Conservation (phyloP, 2,329 filamentous ascomycete genomes). For the Volutella citrinella region DNA sequence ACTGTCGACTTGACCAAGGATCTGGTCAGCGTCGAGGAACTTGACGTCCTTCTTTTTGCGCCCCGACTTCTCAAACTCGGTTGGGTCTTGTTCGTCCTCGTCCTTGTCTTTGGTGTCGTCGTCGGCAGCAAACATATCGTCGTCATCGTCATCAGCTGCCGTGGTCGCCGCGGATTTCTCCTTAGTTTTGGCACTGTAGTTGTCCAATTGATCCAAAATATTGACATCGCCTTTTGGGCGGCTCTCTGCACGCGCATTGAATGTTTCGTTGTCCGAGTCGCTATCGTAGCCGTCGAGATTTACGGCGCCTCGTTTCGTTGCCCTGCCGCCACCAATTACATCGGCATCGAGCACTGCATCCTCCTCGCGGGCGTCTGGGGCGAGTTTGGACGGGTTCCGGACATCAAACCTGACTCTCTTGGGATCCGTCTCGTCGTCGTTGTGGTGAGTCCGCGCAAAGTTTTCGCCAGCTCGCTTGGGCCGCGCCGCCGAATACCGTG, state of each 20-base stretch:
- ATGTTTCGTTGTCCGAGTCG: constrained; percentile 89
- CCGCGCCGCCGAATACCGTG: constrained; percentile 62
- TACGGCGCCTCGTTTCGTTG: constrained; percentile 87
- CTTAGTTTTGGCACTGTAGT: constrained; percentile 45
- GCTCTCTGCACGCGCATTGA: constrained; percentile 69
- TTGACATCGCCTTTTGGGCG: constrained; percentile 50
- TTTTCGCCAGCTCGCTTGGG: constrained; percentile 82
- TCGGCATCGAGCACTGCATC: constrained; percentile 82
- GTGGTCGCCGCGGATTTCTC: constrained; percentile 83
- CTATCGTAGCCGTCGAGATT: constrained; percentile 97
- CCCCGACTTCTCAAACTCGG: constrained; percentile 35
- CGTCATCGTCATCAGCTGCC: constrained; percentile 56
- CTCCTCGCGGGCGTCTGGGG: constrained; percentile 71
- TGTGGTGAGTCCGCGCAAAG: constrained; percentile 72
- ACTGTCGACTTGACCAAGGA: constrained; percentile 73
- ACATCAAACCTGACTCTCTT: constrained; percentile 93
- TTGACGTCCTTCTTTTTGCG: constrained; percentile 63
- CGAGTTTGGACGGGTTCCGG: constrained; percentile 89
- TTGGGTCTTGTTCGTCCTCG: constrained; percentile 28
- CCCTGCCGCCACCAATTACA: constrained; percentile 77
- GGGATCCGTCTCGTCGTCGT: constrained; percentile 46
- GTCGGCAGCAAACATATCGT: constrained; percentile 74
- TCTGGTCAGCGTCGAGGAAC: constrained; percentile 59
- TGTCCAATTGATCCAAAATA: constrained; percentile 51
- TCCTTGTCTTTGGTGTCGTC: constrained; percentile 49